These are phyloP conservation scores for Gaertneriomyces semiglobifer DNA, from an alignment of 192 early-diverging fungal species.

Conservation along the genomic window DNA sequence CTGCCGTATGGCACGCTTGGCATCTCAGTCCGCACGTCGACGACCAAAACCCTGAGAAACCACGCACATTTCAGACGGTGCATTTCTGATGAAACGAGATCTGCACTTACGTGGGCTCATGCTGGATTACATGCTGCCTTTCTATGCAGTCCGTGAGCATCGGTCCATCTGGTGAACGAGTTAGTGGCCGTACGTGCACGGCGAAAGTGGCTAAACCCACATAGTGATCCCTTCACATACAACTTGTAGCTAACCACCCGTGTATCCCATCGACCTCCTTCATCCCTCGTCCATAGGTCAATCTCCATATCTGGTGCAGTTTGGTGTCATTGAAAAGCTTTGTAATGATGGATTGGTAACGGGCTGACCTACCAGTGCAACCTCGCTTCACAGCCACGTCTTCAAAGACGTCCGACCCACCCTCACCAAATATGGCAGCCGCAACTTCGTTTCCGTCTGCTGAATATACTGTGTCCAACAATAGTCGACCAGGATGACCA, in stretches of 20 bases:
- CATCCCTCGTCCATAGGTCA: conserved; percentile 13
- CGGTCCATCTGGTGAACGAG: conserved; percentile 4
- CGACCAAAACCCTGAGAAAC: conserved; percentile 15
- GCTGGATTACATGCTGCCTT: conserved; percentile 17
- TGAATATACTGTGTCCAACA: conserved; percentile 20
- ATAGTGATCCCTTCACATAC: conserved; percentile 6
- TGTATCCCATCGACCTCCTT: conserved; percentile 11
- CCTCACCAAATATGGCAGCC: conserved; percentile 22
- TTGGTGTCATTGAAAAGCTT: neutral
- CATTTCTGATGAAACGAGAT: neutral
- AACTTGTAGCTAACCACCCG: conserved; percentile 14
- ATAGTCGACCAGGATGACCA: neutral
- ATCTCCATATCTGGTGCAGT: conserved; percentile 11
- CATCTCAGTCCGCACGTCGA: conserved; percentile 1
- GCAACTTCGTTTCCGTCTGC: conserved; percentile 7
- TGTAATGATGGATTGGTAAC: neutral
- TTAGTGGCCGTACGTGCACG: neutral
- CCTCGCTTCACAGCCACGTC: neutral
- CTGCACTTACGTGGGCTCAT: conserved; percentile 13
- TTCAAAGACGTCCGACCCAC: conserved; percentile 1
- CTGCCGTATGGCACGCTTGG: conserved; percentile 9
- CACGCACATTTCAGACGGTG: neutral
- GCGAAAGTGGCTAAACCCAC: neutral
- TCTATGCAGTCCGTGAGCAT: conserved; percentile 12
- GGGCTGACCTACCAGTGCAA: conserved; percentile 2